A percentile compares a stretch with the other conserved stretches of the same genome.
Evolutionary conservation across 164 flowering plant species (phyloP).

Genomic region (Magnolia kwangsiensis): DNA sequence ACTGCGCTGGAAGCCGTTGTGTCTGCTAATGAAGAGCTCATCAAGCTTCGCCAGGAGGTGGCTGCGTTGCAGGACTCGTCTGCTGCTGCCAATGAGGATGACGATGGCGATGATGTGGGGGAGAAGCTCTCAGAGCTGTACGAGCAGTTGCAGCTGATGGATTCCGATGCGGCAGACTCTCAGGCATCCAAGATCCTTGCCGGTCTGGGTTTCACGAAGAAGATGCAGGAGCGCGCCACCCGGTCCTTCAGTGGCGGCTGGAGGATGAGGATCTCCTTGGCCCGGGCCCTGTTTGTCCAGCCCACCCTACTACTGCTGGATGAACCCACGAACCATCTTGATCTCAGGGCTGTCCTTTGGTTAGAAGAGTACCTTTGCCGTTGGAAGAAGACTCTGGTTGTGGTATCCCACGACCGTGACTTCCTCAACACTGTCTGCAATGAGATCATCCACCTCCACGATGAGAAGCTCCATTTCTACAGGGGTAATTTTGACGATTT

Average conservation of each 20-base stretch:
- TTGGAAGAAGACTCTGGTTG: constrained; percentile 87
- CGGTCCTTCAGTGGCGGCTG: constrained; percentile 83
- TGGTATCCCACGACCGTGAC: constrained; percentile 84
- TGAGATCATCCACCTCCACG: constrained; percentile 83
- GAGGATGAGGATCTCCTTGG: constrained; percentile 89
- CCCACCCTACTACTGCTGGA: constrained; percentile 74
- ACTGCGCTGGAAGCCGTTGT: constrained; percentile 78
- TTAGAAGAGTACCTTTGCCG: constrained; percentile 73
- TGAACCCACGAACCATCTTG: constrained; percentile 93
- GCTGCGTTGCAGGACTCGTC: constrained; percentile 38
- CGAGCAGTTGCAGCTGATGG: constrained; percentile 61
- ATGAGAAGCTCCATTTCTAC: constrained; percentile 61
- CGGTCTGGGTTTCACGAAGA: constrained; percentile 76
- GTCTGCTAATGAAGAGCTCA: constrained; percentile 76
- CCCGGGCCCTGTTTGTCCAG: constrained; percentile 81
- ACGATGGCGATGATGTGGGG: constrained; percentile 37
- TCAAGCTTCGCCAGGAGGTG: constrained; percentile 59
- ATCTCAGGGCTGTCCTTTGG: constrained; percentile 85
- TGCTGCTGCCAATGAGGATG: constrained; percentile 24
- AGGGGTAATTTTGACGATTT: constrained; percentile 79
- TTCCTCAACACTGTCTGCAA: constrained; percentile 73
- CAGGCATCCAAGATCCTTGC: constrained; percentile 85
- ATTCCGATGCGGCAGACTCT: constrained; percentile 81
- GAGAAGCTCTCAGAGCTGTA: constrained; percentile 74
- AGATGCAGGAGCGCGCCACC: constrained; percentile 57